A percentile compares a stretch with the other conserved stretches of the same genome.
Evolutionary conservation across 352 stramenopile species (phyloP).

Genomic region (Pythium aphanidermatum): DNA sequence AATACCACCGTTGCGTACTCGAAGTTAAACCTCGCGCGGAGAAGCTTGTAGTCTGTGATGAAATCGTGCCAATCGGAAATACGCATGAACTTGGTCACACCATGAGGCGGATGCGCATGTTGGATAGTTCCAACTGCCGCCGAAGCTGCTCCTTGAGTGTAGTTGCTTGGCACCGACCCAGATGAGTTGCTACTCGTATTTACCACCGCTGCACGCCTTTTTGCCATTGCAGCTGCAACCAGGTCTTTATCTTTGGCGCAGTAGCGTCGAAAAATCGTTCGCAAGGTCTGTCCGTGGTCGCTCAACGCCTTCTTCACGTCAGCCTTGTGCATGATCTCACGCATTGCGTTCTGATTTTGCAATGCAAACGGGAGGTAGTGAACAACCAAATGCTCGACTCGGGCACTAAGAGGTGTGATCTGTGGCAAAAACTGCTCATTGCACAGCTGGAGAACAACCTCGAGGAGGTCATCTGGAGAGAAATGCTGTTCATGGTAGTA

Average conservation of each 20-base stretch:
- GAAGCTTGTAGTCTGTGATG: slow-evolving; percentile 61
- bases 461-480: slow-evolving; percentile 48
- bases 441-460: slow-evolving; percentile 62
- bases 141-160: too few relatives aligned
- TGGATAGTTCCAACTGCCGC: background rate
- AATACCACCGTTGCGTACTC: slow-evolving; percentile 54
- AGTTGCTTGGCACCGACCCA: too few relatives aligned
- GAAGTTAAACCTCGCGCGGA: slow-evolving; percentile 49
- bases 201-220: slow-evolving; percentile 16
- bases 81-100: slow-evolving; percentile 61
- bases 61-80: slow-evolving; percentile 65
- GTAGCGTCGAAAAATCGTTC: slow-evolving; percentile 69
- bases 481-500: slow-evolving; percentile 48
- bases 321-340: slow-evolving; percentile 39
- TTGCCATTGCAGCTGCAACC: slow-evolving; percentile 9
- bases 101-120: slow-evolving; percentile 16
- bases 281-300: slow-evolving; percentile 49
- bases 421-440: slow-evolving; percentile 73
- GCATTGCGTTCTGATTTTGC: slow-evolving; percentile 51
- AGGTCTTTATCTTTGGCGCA: slow-evolving; percentile 57
- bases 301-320: slow-evolving; percentile 52
- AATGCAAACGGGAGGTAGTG: slow-evolving; percentile 44
- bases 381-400: slow-evolving; percentile 51
- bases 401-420: slow-evolving; percentile 39
- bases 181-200: too few relatives aligned